Evolutionary conservation across 331 rosid species (phyloP).

Genomic region (Malus hybrid): DNA sequence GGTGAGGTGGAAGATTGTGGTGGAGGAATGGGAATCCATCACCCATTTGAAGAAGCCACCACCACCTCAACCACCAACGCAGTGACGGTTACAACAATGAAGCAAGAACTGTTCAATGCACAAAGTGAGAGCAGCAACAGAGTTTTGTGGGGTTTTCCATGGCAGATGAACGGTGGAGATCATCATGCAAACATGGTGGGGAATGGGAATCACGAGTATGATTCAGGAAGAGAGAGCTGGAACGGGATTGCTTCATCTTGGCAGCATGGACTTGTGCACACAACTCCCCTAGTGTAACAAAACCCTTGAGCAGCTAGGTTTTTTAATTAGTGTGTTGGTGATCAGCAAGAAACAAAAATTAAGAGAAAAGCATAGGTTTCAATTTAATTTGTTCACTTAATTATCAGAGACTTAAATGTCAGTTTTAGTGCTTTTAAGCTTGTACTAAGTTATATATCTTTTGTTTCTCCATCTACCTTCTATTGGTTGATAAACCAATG

Average conservation of each 20-base stretch:
- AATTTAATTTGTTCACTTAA: constrained; percentile 7
- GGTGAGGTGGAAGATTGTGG: constrained; percentile 42
- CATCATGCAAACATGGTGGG: constrained; percentile 26
- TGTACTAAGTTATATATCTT: constrained; percentile 15
- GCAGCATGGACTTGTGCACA: constrained; percentile 94
- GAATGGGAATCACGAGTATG: constrained; percentile 38
- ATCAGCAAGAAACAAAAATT: constrained; percentile 10
- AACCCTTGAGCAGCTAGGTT: not conserved
- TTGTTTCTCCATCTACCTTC: constrained; percentile 6
- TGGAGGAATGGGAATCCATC: constrained; percentile 43
- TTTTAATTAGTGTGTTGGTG: not conserved
- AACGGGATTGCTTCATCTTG: constrained; percentile 61
- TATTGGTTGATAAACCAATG: constrained; percentile 33
- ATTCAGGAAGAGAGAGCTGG: constrained; percentile 71
- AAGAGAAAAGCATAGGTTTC: constrained; percentile 18
- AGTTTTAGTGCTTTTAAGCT: constrained; percentile 18
- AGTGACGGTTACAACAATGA: constrained; percentile 66
- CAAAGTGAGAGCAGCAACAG: constrained; percentile 32
- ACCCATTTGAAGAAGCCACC: constrained; percentile 43
- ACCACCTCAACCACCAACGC: constrained; percentile 55
- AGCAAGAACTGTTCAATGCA: constrained; percentile 58
- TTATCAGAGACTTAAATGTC: constrained; percentile 21
- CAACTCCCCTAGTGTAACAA: constrained; percentile 71
- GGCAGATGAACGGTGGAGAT: constrained; percentile 57
- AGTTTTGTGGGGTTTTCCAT: constrained; percentile 80